phyloP scores from a whole-genome alignment of 2,329 filamentous ascomycete genomes.

The Cercospora sp. region DNA sequence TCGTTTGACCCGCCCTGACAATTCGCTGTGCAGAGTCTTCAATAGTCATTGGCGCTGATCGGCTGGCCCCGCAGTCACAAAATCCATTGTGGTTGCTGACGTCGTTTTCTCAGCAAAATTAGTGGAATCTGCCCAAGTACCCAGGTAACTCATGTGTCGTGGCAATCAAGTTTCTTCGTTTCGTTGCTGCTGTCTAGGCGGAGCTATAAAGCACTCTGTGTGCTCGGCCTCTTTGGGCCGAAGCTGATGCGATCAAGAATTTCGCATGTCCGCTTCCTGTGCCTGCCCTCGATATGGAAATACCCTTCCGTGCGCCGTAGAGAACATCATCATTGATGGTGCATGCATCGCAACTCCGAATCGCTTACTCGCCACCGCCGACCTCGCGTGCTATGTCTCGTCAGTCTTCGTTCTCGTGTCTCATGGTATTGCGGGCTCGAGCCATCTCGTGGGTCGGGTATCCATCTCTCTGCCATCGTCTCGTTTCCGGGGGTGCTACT shows the following conservation, averaged over 20 bases:
- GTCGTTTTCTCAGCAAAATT: not conserved
- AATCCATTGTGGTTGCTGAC: not conserved
- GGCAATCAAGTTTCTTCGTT: conserved; percentile 23
- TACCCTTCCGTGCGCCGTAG: conserved; percentile 19
- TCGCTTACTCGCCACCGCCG: conserved; percentile 22
- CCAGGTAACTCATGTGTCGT: conserved; percentile 3
- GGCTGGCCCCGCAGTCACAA: not conserved
- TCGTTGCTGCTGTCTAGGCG: conserved; percentile 24
- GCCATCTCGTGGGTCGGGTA: not conserved
- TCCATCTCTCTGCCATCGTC: not conserved
- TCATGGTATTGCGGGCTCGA: not conserved
- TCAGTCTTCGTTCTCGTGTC: conserved; percentile 2
- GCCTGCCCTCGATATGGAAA: conserved; percentile 10
- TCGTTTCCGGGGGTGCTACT: conserved; percentile 40
- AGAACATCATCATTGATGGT: conserved; percentile 16
- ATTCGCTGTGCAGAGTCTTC: not conserved
- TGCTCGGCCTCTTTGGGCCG: conserved; percentile 18
- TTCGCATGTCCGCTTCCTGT: conserved; percentile 19
- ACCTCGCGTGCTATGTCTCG: conserved; percentile 19
- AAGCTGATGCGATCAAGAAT: conserved; percentile 11
- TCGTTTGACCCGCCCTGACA: not conserved
- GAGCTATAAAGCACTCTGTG: conserved; percentile 19
- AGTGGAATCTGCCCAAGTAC: not conserved
- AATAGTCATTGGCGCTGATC: not conserved
- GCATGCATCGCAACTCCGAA: conserved; percentile 15